Conservation (phyloP, 129 eudicot genomes). For the Artemisia argyi region DNA sequence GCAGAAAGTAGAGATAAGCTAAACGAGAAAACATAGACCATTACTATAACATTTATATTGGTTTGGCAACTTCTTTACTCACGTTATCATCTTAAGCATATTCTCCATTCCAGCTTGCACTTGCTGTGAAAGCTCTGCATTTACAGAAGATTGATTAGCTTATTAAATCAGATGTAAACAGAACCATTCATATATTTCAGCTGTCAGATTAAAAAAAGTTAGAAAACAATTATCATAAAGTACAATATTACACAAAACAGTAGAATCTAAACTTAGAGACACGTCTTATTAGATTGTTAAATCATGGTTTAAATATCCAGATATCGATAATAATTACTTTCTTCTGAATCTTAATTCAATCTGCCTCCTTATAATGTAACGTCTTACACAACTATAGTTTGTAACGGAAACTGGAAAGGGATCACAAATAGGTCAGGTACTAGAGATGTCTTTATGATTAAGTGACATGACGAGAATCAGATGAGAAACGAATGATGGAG, state of each 20-base stretch:
- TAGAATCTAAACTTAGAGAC: conserved; percentile 1
- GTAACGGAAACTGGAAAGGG: too few species aligned
- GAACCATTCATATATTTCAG: conserved; percentile 5
- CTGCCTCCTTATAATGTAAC: background rate
- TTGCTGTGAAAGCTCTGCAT: conserved; percentile 83
- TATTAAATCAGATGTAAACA: conserved; percentile 14
- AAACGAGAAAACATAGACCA: conserved; percentile 14
- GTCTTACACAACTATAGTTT: background rate
- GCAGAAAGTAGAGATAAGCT: background rate
- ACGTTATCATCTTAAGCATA: conserved; percentile 88
- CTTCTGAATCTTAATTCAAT: background rate
- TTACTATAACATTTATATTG: conserved; percentile 6
- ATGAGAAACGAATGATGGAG: conserved; percentile 2
- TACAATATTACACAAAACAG: background rate
- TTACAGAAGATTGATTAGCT: conserved; percentile 7
- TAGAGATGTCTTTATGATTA: background rate
- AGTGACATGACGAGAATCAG: conserved; percentile 9
- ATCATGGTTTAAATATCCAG: conserved; percentile 1
- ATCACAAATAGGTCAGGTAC: background rate
- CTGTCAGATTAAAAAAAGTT: background rate
- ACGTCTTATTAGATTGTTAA: conserved; percentile 10
- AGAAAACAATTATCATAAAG: background rate
- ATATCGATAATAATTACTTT: too few species aligned
- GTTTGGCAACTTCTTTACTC: conserved; percentile 30
- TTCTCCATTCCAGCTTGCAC: conserved; percentile 79